These are phyloP conservation scores for Fusarium sp. DNA, from an alignment of 2,329 filamentous ascomycete genomes.

Conservation along the genomic window DNA sequence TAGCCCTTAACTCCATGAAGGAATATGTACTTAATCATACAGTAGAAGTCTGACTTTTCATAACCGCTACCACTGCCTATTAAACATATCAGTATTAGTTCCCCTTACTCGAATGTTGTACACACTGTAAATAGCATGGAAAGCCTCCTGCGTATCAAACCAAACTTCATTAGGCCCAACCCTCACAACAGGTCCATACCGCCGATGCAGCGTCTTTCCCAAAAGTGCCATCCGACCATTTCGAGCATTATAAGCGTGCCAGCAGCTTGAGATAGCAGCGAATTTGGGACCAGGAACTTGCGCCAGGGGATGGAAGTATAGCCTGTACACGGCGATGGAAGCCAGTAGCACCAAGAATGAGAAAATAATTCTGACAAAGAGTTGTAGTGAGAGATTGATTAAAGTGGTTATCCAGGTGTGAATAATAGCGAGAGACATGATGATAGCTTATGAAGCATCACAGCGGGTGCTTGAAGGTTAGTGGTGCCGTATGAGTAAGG, in stretches of 20 bases:
- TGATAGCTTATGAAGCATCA: conserved; percentile 21
- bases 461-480: not conserved
- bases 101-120: conserved; percentile 49
- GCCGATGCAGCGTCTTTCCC: conserved; percentile 56
- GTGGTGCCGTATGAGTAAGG: not conserved
- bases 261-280: conserved; percentile 60
- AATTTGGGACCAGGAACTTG: conserved; percentile 58
- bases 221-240: conserved; percentile 57
- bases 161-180: conserved; percentile 66
- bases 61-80: conserved; percentile 59
- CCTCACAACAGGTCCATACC: conserved; percentile 63
- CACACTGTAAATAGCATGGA: conserved; percentile 46
- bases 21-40: conserved; percentile 48
- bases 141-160: conserved; percentile 61
- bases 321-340: conserved; percentile 50
- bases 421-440: conserved; percentile 19
- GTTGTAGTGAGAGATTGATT: not conserved
- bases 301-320: conserved; percentile 58
- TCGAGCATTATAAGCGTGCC: conserved; percentile 60
- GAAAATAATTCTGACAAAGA: not conserved
- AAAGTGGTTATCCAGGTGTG: conserved; percentile 8
- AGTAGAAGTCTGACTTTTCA: conserved; percentile 64
- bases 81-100: not conserved
- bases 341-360: conserved; percentile 29
- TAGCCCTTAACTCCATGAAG: not conserved